These are phyloP conservation scores for Fusarium pininemorale DNA, from an alignment of 2,329 filamentous ascomycete genomes.

Conservation along the genomic window DNA sequence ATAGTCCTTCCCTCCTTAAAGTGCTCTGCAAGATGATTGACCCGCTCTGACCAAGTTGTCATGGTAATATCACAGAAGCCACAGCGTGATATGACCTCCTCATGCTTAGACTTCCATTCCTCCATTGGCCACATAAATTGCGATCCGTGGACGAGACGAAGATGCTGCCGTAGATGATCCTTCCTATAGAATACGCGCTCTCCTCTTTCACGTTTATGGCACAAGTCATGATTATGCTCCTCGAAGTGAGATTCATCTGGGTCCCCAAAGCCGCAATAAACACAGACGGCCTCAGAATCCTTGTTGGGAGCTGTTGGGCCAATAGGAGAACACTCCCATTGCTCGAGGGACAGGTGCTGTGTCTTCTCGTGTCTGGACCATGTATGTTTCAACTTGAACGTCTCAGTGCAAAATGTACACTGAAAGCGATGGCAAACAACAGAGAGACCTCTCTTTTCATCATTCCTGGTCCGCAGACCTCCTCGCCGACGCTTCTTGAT, in stretches of 20 bases:
- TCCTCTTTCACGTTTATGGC: slow-evolving; percentile 48
- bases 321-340: slow-evolving; percentile 55
- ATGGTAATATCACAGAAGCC: slow-evolving; percentile 52
- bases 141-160: slow-evolving; percentile 52
- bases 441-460: background rate
- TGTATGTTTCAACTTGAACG: slow-evolving; percentile 56
- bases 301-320: slow-evolving; percentile 52
- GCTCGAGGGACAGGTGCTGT: slow-evolving; percentile 56
- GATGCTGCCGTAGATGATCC: slow-evolving; percentile 55
- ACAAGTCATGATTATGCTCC: slow-evolving; percentile 53
- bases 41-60: slow-evolving; percentile 49
- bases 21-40: slow-evolving; percentile 53
- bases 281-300: slow-evolving; percentile 46
- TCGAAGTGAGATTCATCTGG: slow-evolving; percentile 49
- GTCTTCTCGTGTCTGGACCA: slow-evolving; percentile 62
- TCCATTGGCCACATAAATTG: slow-evolving; percentile 58
- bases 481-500: slow-evolving; percentile 1
- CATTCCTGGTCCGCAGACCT: background rate
- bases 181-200: slow-evolving; percentile 56
- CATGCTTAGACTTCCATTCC: slow-evolving; percentile 48
- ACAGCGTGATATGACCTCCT: slow-evolving; percentile 51
- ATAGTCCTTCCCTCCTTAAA: slow-evolving; percentile 54
- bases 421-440: slow-evolving; percentile 39
- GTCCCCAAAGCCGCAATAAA: slow-evolving; percentile 49
- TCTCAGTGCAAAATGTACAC: slow-evolving; percentile 58